Evolutionary conservation across 192 early-diverging fungal genomes (phyloP).

Genomic region (Backusella liffmaniae): DNA sequence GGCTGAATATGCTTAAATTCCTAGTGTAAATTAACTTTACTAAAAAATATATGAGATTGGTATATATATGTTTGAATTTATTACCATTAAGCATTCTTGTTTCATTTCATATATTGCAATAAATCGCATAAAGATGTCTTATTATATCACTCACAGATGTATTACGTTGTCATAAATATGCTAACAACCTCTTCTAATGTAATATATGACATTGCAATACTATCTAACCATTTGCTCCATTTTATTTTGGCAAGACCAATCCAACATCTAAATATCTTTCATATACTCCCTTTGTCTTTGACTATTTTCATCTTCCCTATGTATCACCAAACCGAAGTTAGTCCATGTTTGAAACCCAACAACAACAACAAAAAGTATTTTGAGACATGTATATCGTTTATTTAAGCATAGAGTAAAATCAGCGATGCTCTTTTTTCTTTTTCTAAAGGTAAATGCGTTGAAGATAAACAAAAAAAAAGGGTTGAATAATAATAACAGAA

Average conservation of each 20-base stretch:
- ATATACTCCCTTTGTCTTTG: not conserved
- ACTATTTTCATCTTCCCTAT: no score
- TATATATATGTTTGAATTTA: not conserved
- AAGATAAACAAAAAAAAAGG: not conserved
- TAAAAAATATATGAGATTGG: not conserved
- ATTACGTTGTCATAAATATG: no score
- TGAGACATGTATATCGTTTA: not conserved
- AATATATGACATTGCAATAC: not conserved
- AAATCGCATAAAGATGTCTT: not conserved
- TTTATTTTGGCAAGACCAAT: no score
- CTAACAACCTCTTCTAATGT: no score
- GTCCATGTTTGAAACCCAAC: no score
- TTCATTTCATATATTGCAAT: not conserved
- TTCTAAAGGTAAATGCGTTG: constrained; percentile 9
- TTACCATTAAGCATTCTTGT: not conserved
- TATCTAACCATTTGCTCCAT: not conserved
- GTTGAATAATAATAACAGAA: constrained; percentile 4
- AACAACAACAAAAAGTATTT: not conserved
- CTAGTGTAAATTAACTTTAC: not conserved
- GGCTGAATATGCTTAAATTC: not conserved
- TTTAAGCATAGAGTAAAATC: not conserved
- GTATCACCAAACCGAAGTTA: no score
- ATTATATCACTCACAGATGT: not conserved
- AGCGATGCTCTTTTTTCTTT: not conserved
- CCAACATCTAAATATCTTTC: not conserved